These are phyloP conservation scores for Puccinia horiana DNA, from an alignment of 1,284 basidiomycete species.

Conservation along the genomic window DNA sequence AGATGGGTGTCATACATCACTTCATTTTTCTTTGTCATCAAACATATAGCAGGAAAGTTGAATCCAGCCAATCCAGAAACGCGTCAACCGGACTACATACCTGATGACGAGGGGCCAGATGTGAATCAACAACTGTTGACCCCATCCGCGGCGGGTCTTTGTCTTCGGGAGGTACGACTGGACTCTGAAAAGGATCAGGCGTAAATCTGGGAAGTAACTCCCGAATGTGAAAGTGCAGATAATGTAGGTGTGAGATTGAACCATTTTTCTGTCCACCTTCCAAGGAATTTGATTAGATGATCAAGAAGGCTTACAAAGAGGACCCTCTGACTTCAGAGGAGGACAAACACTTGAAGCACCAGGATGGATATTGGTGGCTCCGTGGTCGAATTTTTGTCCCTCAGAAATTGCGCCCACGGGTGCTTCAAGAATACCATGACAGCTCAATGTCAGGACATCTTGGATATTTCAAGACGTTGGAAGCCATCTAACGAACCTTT, in stretches of 20 bases:
- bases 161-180: neutral
- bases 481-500: neutral
- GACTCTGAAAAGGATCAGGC: neutral
- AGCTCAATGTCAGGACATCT: neutral
- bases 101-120: neutral
- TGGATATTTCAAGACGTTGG: neutral
- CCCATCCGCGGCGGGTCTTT: neutral
- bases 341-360: neutral
- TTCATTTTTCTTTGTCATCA: slow-evolving; percentile 8
- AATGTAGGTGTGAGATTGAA: too few relatives aligned
- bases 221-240: neutral
- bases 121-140: neutral
- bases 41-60: slow-evolving; percentile 4
- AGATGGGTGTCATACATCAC: slow-evolving; percentile 14
- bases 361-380: neutral
- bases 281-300: neutral
- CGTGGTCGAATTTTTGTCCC: neutral
- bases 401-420: neutral
- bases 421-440: neutral
- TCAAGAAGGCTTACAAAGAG: neutral
- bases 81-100: neutral
- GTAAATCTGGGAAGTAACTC: neutral
- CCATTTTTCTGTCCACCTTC: neutral
- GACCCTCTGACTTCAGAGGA: neutral
- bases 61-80: slow-evolving; percentile 21